Conservation (phyloP, 2,329 filamentous ascomycete species). For the Rutstroemia sp. region DNA sequence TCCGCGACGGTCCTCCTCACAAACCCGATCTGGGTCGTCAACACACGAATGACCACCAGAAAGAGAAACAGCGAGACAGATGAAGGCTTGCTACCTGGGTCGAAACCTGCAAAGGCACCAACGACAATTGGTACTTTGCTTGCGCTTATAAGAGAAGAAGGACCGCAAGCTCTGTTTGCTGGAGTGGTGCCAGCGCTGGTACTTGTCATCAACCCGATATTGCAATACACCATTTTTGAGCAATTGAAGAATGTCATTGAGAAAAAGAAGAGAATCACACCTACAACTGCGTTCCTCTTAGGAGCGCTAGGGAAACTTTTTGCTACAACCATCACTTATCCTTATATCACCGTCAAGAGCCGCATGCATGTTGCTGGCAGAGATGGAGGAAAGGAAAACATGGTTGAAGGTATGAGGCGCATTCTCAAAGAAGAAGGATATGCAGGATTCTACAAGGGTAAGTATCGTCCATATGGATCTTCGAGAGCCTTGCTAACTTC, state of each 20-base stretch:
- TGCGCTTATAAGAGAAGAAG: slow-evolving; percentile 75
- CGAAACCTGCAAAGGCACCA: slow-evolving; percentile 45
- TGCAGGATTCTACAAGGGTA: slow-evolving; percentile 84
- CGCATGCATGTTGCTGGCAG: slow-evolving; percentile 86
- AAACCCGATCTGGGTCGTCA: slow-evolving; percentile 98
- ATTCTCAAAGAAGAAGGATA: slow-evolving; percentile 90
- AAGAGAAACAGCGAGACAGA: slow-evolving; percentile 47
- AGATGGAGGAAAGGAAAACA: slow-evolving; percentile 70
- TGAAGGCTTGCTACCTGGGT: slow-evolving; percentile 36
- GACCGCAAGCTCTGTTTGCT: slow-evolving; percentile 76
- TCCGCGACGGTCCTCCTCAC: slow-evolving; percentile 92
- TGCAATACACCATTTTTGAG: slow-evolving; percentile 98
- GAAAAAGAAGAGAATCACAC: slow-evolving; percentile 66
- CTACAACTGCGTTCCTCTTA: slow-evolving; percentile 80
- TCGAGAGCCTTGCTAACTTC: slow-evolving; percentile 13
- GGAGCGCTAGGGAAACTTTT: slow-evolving; percentile 92
- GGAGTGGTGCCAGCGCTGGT: slow-evolving; percentile 90
- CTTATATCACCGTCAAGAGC: slow-evolving; percentile 98
- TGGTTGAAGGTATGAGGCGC: slow-evolving; percentile 67
- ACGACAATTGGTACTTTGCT: slow-evolving; percentile 77
- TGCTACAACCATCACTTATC: slow-evolving; percentile 90
- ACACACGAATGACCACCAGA: slow-evolving; percentile 94
- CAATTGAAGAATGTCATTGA: slow-evolving; percentile 91
- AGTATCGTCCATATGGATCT: slow-evolving; percentile 23
- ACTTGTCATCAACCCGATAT: slow-evolving; percentile 93